phyloP scores from a whole-genome alignment of 2,329 filamentous ascomycete species.

The Cordyceps cicadae region DNA sequence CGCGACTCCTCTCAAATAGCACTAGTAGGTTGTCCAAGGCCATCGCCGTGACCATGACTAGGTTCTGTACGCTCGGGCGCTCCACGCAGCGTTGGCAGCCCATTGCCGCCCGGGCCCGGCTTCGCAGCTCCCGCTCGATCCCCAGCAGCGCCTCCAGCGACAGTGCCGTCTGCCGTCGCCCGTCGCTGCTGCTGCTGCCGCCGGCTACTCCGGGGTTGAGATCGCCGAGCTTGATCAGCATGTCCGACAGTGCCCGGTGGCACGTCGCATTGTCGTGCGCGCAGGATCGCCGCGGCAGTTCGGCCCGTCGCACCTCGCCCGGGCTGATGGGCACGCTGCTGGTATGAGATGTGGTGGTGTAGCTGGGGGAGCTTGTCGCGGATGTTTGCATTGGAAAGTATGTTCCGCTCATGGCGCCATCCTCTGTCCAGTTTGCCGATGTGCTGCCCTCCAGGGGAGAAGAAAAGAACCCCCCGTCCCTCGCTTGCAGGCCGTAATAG shows the following conservation, averaged over 20 bases:
- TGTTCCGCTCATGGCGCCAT: too few relatives aligned
- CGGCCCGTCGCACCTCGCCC: background rate
- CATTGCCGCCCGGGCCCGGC: background rate
- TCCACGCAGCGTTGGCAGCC: background rate
- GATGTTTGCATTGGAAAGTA: background rate
- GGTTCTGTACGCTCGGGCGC: background rate
- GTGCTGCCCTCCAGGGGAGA: too few relatives aligned
- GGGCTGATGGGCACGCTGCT: background rate
- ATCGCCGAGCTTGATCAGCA: background rate
- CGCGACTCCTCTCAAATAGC: background rate
- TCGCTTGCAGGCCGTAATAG: too few relatives aligned
- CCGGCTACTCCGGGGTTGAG: background rate
- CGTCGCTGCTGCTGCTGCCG: too few relatives aligned
- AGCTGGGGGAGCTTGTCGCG: background rate
- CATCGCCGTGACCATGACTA: background rate
- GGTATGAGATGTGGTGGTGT: background rate
- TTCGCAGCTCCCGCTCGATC: background rate
- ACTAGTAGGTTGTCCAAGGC: background rate
- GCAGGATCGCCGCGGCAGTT: background rate
- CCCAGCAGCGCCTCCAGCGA: background rate
- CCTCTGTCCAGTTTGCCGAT: too few relatives aligned
- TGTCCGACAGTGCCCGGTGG: background rate
- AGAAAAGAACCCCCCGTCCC: too few relatives aligned
- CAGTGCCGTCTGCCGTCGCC: background rate
- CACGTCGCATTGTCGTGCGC: background rate